Evolutionary conservation across 2,329 filamentous ascomycete genomes (phyloP).

Genomic region (Sphaerulina musiva): DNA sequence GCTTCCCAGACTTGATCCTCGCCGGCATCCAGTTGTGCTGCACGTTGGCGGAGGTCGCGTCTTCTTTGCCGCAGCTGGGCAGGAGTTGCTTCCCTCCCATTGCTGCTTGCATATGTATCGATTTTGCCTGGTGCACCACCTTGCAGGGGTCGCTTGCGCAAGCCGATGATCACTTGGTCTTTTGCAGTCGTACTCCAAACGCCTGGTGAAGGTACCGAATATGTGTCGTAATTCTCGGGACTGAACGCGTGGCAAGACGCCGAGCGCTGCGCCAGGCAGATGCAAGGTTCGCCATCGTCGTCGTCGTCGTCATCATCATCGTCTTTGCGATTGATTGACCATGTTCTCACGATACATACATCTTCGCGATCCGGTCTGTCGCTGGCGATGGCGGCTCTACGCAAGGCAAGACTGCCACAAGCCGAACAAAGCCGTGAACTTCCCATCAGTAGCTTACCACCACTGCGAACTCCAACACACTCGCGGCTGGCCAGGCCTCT

Average conservation of each 20-base stretch:
- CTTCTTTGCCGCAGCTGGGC: constrained; percentile 12
- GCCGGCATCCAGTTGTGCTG: constrained; percentile 10
- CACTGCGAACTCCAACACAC: neutral
- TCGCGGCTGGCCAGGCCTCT: neutral
- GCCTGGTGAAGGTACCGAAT: constrained; percentile 14
- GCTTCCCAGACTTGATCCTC: constrained; percentile 46
- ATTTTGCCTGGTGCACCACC: constrained; percentile 8
- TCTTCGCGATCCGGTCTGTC: neutral
- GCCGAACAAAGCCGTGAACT: constrained; percentile 41
- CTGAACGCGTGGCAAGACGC: constrained; percentile 14
- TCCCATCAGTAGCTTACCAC: constrained; percentile 19
- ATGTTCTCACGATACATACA: constrained; percentile 20
- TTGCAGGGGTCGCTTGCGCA: constrained; percentile 18
- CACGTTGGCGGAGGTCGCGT: constrained; percentile 12
- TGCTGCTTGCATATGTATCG: neutral
- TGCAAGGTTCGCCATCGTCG: constrained; percentile 26
- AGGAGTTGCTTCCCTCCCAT: constrained; percentile 2
- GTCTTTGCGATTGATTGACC: constrained; percentile 17
- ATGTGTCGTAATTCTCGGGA: constrained; percentile 10
- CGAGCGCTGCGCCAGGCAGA: constrained; percentile 20
- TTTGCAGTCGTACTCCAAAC: constrained; percentile 19
- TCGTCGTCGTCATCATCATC: constrained; percentile 20
- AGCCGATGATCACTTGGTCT: constrained; percentile 25
- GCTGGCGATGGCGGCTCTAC: constrained; percentile 60
- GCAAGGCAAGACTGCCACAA: constrained; percentile 52